phyloP scores from a whole-genome alignment of 768 basidiomycete species.

The Mycena pura region DNA sequence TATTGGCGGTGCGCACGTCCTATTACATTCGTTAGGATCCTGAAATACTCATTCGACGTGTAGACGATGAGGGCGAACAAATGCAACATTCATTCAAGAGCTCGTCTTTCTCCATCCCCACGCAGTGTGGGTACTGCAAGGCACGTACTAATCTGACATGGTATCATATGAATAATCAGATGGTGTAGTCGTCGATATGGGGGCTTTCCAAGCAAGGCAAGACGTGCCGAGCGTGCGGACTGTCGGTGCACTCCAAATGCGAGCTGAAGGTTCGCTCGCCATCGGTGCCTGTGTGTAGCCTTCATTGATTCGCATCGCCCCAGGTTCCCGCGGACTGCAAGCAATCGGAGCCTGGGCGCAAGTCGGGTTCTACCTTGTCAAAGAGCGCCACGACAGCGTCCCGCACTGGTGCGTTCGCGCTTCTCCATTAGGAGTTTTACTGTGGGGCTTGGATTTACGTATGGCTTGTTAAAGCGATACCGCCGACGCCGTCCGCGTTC shows the following conservation, averaged over 20 bases:
- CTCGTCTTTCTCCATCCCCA: conserved; percentile 86
- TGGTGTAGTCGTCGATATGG: conserved; percentile 78
- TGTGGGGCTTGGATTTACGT: too few species aligned
- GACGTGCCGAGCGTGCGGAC: conserved; percentile 77
- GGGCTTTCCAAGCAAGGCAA: conserved; percentile 88
- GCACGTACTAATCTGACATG: too few species aligned
- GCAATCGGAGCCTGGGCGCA: conserved; percentile 37
- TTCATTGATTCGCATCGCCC: background rate
- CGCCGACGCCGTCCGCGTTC: conserved; percentile 66
- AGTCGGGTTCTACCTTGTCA: conserved; percentile 32
- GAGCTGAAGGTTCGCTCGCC: conserved; percentile 71
- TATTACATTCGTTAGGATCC: background rate
- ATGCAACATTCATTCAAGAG: conserved; percentile 83
- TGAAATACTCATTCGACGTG: conserved; percentile 8
- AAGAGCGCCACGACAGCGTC: conserved; percentile 31
- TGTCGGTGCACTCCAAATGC: conserved; percentile 85
- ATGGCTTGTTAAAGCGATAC: background rate
- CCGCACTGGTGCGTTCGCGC: conserved; percentile 25
- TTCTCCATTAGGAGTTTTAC: too few species aligned
- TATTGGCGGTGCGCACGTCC: conserved; percentile 62
- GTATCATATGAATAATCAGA: too few species aligned
- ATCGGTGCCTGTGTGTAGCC: background rate
- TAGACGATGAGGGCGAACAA: conserved; percentile 78
- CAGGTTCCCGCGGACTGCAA: conserved; percentile 81
- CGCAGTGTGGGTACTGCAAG: conserved; percentile 83